Conservation (phyloP, 192 early-diverging fungal genomes). For the Polychytrium aggregatum region DNA sequence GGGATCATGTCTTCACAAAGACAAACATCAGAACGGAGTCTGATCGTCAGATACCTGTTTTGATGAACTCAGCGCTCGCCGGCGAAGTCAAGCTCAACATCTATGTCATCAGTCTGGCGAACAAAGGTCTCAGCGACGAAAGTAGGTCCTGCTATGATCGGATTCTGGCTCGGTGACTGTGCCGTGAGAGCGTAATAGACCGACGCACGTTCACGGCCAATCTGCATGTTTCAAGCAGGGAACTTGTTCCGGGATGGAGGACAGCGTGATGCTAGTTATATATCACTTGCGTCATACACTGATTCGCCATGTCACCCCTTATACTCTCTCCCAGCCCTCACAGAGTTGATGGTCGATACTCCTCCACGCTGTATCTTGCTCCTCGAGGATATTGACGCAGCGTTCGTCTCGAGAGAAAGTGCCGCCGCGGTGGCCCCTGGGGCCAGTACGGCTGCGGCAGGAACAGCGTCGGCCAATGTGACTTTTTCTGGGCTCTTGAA, state of each 20-base stretch:
- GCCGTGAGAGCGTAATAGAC: too few relatives aligned
- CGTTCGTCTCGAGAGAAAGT: constrained; percentile 41
- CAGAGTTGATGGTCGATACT: constrained; percentile 29
- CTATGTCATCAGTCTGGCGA: constrained; percentile 56
- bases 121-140: constrained; percentile 54
- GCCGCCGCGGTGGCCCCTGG: background rate
- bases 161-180: constrained; percentile 20
- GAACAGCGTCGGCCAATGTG: constrained; percentile 15
- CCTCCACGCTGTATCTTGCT: constrained; percentile 48
- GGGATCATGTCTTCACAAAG: too few relatives aligned
- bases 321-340: constrained; percentile 22
- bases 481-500: constrained; percentile 58
- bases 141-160: constrained; percentile 12
- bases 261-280: too few relatives aligned
- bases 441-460: background rate
- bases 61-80: constrained; percentile 56
- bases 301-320: too few relatives aligned
- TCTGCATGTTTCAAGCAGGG: too few relatives aligned
- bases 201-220: too few relatives aligned
- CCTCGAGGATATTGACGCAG: constrained; percentile 66
- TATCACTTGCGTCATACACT: too few relatives aligned
- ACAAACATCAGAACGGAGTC: too few relatives aligned
- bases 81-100: constrained; percentile 64
- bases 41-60: constrained; percentile 11
- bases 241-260: too few relatives aligned